Base-by-base conservation (phyloP, 2,329 filamentous ascomycete species). In the Xylaria sp. region DNA sequence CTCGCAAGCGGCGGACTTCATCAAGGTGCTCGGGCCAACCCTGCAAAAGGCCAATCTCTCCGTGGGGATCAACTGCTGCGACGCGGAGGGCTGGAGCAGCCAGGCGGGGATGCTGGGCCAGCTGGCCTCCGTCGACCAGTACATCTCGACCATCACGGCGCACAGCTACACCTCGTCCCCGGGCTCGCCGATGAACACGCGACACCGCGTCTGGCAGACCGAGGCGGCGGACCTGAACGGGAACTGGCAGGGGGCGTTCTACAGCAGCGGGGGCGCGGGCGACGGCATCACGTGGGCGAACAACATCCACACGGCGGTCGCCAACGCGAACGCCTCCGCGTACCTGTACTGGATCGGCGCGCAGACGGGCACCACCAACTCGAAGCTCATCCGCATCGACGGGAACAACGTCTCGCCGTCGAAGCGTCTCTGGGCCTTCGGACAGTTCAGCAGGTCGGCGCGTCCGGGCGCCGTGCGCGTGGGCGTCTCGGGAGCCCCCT, bases 141-240 rank as follows among this genome's bases (percentile, higher is more conserved):
- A 81, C 57, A 74, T 84, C 26, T 80, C 79, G 38, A 77, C 80
- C 4, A 80, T 84, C 26, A 84, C 83, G 5, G 75, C 76, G 20
- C 82, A 83, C 70, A 78, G 80, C 44, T 77, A 77, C 67, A 75
- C 71, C 5, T 70, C 71, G 2, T 73, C 75, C 6, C 73, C 75
- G 1, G 73, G 68, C 23, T 74, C 71, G n/a, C 71, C 74, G 9
- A 72, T 76, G 56, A 63, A 71, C 46, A 76, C 74, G 15, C 63
- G 69, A 4, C 76, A 80, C 28, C 77, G 78, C 44, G 81, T 80
- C 26, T 86, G 84, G 85, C 79, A 85, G 68, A 85, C 84, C 0
- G 84, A 86, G 69, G 82, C 79, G 33, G 80, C 67, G 78, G 83
- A 80, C 3, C 79, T 81, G 15, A 77, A 77, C 20, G 76, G 74